Base-by-base conservation (phyloP, 352 stramenopile species). In the Pythium volutum region DNA sequence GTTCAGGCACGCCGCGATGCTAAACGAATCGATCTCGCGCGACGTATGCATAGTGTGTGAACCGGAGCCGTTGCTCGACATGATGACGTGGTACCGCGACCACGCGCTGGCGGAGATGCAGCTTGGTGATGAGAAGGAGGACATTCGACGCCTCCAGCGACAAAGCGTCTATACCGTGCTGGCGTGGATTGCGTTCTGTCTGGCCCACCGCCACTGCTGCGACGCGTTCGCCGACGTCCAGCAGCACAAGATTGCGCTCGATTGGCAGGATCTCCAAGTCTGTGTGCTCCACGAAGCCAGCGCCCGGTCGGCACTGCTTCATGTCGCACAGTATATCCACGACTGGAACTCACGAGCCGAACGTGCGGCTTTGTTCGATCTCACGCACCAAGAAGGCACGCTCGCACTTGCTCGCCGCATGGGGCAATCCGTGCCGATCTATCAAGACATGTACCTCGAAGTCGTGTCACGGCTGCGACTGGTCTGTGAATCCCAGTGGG, bases 121-220 rank as follows among this genome's bases (percentile, higher is more conserved):
- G 27, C 18, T n/a, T 14, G 34, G 39, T n/a, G 23, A 42, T 25
- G 59, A n/a, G n/a, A n/a, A n/a, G n/a, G n/a, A 61, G 25, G 60
- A 67, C 15, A 55, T 57, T 25, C 16, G 27, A 7, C 60, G 60
- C 3, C 26, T 67, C 8, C 22, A 67, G n/a, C 36, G 34, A 3
- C 60, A 62, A n/a, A 62, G 60, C 53, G 38, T 43, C 31, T 62
- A 53, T 25, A 4, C 55, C 8, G 16, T 56, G 31, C 43, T 67
- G n/a, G 51, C 60, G 27, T 46, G 34, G 16, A 23, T 61, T 15
- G 43, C 23, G 23, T 60, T 61, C 14, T 57, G 52, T 31, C 29
- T 67, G 9, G 12, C 45, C 2, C 59, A 67, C 18, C 25, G 14
- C 5, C 8, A 16, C 2, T 39, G 42, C 20, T 53, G 39, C 26